Evolutionary conservation across 148 eudicot genomes (phyloP), one percentile per base, ranked within the genome.

Genomic region (Agrostemma githago): DNA sequence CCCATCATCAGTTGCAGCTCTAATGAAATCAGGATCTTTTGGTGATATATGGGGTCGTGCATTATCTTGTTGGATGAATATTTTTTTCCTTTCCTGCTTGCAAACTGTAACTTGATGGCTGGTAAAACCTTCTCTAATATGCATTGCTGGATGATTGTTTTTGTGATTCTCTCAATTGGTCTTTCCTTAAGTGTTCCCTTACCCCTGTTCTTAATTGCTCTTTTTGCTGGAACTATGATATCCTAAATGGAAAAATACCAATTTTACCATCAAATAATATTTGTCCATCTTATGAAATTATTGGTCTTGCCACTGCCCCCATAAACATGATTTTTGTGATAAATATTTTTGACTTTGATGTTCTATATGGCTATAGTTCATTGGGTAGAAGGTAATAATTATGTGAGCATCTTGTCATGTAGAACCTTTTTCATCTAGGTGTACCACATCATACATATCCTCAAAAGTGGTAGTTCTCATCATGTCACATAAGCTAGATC

Each of bases 401-500:
- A 19, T 67, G 64, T 2, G 20, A 4, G 17, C 40, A 19, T 44
- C 60, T 57, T 4, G 72, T 39, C 72, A 68, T 67, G 56, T 37
- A 76, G 16, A 76, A 76, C 72, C 66, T 34, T 75, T 75, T 40
- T 75, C 78, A 75, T 75, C 72, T 26, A 26, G 34, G 34, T 26
- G 34, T 26, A 26, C 34, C 34, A 26, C 34, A 26, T 26, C 34
- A 26, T 26, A 26, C 34, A 26, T 26, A 26, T 26, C 34, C 34
- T 26, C 34, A 26, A 26, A 26, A 26, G 34, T 26, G 34, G 34
- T 26, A 26, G 34, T 26, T 26, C 34, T 26, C 34, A 26, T 26
- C 34, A 26, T 26, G 34, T 26, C 34, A 26, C 1, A 1, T 26
- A 26, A 26, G 34, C 34, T 26, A 26, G 34, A 26, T 26, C 34